Evolutionary conservation across 768 basidiomycete species (phyloP).

Genomic region (Paxillus rubicundulus): DNA sequence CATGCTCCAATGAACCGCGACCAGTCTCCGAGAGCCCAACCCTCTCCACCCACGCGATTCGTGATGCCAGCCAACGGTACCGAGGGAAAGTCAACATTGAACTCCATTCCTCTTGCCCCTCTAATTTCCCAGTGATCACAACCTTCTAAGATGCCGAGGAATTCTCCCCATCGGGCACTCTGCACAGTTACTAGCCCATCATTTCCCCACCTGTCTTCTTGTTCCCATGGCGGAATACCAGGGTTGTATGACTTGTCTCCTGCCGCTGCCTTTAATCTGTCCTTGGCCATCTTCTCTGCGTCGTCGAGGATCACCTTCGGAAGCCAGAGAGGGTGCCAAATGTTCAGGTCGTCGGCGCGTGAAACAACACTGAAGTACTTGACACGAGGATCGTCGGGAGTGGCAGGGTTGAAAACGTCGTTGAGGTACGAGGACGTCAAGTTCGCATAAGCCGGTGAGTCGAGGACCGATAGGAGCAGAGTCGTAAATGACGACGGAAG

Average conservation of each 20-base stretch:
- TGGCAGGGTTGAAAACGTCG: slow-evolving; percentile 76
- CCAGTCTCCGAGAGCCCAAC: slow-evolving; percentile 54
- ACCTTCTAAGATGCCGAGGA: slow-evolving; percentile 83
- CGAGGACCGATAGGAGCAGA: slow-evolving; percentile 82
- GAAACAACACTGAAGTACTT: slow-evolving; percentile 93
- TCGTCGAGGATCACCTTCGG: slow-evolving; percentile 94
- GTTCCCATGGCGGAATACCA: slow-evolving; percentile 43
- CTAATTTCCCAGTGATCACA: slow-evolving; percentile 97
- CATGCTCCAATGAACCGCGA: slow-evolving; percentile 57
- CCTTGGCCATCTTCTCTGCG: slow-evolving; percentile 61
- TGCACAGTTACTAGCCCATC: slow-evolving; percentile 92
- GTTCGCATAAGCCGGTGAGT: slow-evolving; percentile 96
- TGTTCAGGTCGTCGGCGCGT: slow-evolving; percentile 57
- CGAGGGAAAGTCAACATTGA: slow-evolving; percentile 58
- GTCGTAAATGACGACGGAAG: slow-evolving; percentile 85
- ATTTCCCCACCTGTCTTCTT: slow-evolving; percentile 71
- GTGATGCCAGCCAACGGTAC: slow-evolving; percentile 40
- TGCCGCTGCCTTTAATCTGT: slow-evolving; percentile 35
- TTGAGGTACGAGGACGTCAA: slow-evolving; percentile 83
- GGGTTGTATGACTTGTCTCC: slow-evolving; percentile 6
- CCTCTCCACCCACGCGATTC: slow-evolving; percentile 40
- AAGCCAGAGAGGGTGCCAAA: slow-evolving; percentile 97
- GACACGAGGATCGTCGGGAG: slow-evolving; percentile 75
- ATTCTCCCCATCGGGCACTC: slow-evolving; percentile 95
- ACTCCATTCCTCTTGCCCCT: slow-evolving; percentile 78